phyloP scores from a whole-genome alignment of 495 filamentous ascomycete species.

The Usnea hakonensis region DNA sequence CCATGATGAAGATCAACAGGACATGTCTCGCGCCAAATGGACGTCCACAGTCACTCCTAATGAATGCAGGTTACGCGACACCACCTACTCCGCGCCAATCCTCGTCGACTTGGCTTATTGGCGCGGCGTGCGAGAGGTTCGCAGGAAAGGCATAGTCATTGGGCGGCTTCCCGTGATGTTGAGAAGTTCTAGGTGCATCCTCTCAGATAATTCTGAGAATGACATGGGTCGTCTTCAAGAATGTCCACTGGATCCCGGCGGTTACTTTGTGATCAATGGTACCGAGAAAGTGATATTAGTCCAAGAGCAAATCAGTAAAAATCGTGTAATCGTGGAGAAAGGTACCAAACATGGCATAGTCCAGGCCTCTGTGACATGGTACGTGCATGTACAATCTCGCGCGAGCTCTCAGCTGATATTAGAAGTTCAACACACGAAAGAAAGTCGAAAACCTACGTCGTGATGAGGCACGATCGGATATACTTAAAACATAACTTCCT shows the following conservation, averaged over 20 bases:
- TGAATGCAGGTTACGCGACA: slow-evolving; percentile 90
- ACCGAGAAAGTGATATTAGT: slow-evolving; percentile 98
- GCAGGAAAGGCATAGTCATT: slow-evolving; percentile 63
- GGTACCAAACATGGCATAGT: slow-evolving; percentile 84
- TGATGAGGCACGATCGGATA: slow-evolving; percentile 84
- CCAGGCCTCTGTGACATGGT: slow-evolving; percentile 90
- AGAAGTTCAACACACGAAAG: slow-evolving; percentile 87
- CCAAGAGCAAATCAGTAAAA: slow-evolving; percentile 97
- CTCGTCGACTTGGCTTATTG: slow-evolving; percentile 81
- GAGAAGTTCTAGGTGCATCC: slow-evolving; percentile 82
- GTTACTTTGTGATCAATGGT: slow-evolving; percentile 96
- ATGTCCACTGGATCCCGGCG: slow-evolving; percentile 90
- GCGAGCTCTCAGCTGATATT: not conserved
- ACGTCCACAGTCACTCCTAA: slow-evolving; percentile 65
- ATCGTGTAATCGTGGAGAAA: slow-evolving; percentile 92
- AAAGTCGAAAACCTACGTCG: slow-evolving; percentile 93
- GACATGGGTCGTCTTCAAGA: slow-evolving; percentile 86
- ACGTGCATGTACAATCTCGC: not conserved
- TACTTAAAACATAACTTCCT: slow-evolving; percentile 88
- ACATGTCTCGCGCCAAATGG: slow-evolving; percentile 22
- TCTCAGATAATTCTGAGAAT: slow-evolving; percentile 68
- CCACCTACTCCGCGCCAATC: slow-evolving; percentile 91
- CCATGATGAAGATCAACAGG: slow-evolving; percentile 57
- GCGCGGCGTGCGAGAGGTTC: slow-evolving; percentile 62
- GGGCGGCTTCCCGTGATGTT: slow-evolving; percentile 95